Base-by-base conservation (phyloP, 2,329 filamentous ascomycete species). In the Penicillium sp. region DNA sequence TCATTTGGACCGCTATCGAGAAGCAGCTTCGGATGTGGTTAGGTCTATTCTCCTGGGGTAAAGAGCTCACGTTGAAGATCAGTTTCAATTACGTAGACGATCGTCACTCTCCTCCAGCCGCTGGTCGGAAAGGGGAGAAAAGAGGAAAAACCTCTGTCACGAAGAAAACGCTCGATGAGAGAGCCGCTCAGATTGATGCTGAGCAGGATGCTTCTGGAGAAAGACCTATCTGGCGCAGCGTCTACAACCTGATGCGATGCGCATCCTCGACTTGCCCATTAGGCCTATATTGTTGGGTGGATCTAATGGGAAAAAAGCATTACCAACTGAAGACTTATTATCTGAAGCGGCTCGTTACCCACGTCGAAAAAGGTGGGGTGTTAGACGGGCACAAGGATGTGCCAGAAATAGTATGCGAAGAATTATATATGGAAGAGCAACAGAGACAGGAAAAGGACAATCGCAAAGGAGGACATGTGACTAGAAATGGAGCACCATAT, bases 21-120 rank as follows among this genome's bases (percentile, higher is more conserved):
- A 69, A 61, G 43, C 61, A 69, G 57, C 61, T 72, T 33, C 42
- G 57, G 14, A 31, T 31, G 49, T 69, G 61, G 66, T 59, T 62
- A 26, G 54, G 62, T 53, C 57, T 63, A 33, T 65, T 70, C 38
- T 58, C 61, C 22, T 41, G 59, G 38, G 65, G 69, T 53, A 72
- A 68, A 60, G 71, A 62, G 56, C 66, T 73, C 22, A 65, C 60
- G 56, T 52, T 72, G 10, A 58, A 63, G 35, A 56, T 72, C 11
- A 60, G 61, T 28, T 68, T 72, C 53, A 69, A 70, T 51, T 72
- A 72, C 42, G 17, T 45, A 33, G 45, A 53, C 17, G 45, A 57
- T 40, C 45, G 26, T n/a, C n/a, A n/a, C n/a, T n/a, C n/a, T n/a
- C n/a, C n/a, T n/a, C n/a, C n/a, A n/a, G n/a, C n/a, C n/a, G n/a